Evolutionary conservation across 73 alveolate genomes (phyloP), one percentile per base, ranked within the genome.

Genomic region (Paramecium tetraurelia): DNA sequence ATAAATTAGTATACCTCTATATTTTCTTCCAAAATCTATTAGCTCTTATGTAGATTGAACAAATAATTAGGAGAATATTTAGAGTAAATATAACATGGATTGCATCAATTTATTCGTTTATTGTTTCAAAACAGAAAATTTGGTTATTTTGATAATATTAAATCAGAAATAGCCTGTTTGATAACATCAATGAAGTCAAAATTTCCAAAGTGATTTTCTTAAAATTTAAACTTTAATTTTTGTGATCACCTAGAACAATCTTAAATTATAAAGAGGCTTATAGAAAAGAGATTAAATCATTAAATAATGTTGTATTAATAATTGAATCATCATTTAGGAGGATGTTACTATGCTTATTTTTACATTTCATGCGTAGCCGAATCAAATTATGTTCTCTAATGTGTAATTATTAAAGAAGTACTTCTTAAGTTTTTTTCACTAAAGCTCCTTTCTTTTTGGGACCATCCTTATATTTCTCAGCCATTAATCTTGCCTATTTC

Each of bases 401-500:
- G 4, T n/a, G 24, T 31, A 63, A 63, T 3, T 31, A 31, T 63
- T 16, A 27, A 63, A 63, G 38, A 31, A 31, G 5, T 80, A 80
- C 90, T 43, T 80, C 46, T 48, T 80, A 29, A 11, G 46, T 43
- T 35, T 80, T 44, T 48, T 80, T 80, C 35, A 80, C 75, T 43
- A 44, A 31, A 11, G 70, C 44, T 48, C 75, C 75, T 46, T 46
- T 80, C 57, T 41, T 41, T 46, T 41, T 80, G 14, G 90, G 90
- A 3, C 90, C 90, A 80, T 80, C 75, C 29, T 80, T 80, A 20
- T 44, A 22, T 46, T 48, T 80, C 44, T 80, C 90, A 20, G 70
- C 76, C 90, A 80, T 80, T 80, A 80, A 80, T 43, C 90, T 80
- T 20, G 90, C 90, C 24, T 80, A 80, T 46, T 63, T 80, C 44